Percentiles rank a stretch among this genome's conserved stretches.
phyloP scores from a whole-genome alignment of 768 basidiomycete species.

The Xanthoconium purpureum region DNA sequence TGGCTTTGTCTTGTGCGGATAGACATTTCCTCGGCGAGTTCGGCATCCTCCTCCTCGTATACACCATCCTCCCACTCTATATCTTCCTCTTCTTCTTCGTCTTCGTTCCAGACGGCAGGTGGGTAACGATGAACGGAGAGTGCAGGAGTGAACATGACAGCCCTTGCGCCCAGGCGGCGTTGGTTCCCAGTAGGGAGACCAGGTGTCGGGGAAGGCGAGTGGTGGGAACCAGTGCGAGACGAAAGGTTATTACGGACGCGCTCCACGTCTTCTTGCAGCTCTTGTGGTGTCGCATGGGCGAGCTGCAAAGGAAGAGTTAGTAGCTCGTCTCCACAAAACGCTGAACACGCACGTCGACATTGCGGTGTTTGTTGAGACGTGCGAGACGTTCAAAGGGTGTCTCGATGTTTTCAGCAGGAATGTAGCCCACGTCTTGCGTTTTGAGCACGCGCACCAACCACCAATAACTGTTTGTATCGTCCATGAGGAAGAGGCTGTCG shows the following conservation, averaged over 20 bases:
- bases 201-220: slow-evolving; percentile 46
- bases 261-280: slow-evolving; percentile 57
- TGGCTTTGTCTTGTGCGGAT: slow-evolving; percentile 38
- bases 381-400: slow-evolving; percentile 97
- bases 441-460: slow-evolving; percentile 99
- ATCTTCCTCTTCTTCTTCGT: slow-evolving; percentile 57
- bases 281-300: slow-evolving; percentile 39
- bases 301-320: slow-evolving; percentile 19
- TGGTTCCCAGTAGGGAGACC: slow-evolving; percentile 33
- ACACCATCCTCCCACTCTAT: slow-evolving; percentile 60
- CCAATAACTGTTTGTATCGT: slow-evolving; percentile 99
- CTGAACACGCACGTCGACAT: slow-evolving; percentile 76
- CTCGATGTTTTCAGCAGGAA: slow-evolving; percentile 98
- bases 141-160: slow-evolving; percentile 71
- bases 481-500: slow-evolving; percentile 93
- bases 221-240: slow-evolving; percentile 47
- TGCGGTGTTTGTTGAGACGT: slow-evolving; percentile 92
- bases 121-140: slow-evolving; percentile 72
- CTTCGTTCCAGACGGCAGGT: slow-evolving; percentile 80
- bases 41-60: slow-evolving; percentile 67
- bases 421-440: slow-evolving; percentile 98
- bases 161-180: slow-evolving; percentile 33
- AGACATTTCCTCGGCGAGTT: slow-evolving; percentile 56
- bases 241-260: slow-evolving; percentile 51
- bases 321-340: neutral